Evolutionary conservation across 164 flowering plant species (phyloP).

Genomic region (Piper longum): DNA sequence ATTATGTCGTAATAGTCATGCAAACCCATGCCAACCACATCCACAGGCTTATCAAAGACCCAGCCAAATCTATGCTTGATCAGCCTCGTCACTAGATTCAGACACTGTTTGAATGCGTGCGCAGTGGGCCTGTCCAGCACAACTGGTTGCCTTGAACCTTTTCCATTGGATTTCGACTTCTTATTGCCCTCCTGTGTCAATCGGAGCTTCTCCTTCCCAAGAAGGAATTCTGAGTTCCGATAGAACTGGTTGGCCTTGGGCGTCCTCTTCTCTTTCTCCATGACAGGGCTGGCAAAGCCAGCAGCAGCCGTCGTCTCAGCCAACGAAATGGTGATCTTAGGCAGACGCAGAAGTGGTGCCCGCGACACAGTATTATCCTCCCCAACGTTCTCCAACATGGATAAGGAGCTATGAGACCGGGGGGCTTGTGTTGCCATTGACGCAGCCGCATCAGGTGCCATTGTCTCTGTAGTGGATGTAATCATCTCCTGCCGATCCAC

Average conservation of each 20-base stretch:
- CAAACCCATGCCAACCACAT: constrained; percentile 42
- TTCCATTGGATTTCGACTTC: constrained; percentile 50
- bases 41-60: constrained; percentile 73
- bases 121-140: constrained; percentile 14
- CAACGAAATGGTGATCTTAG: constrained; percentile 40
- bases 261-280: constrained; percentile 80
- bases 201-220: constrained; percentile 58
- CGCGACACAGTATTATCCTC: too few relatives aligned
- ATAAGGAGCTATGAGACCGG: too few relatives aligned
- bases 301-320: constrained; percentile 30
- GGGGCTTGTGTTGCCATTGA: too few relatives aligned
- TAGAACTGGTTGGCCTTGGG: constrained; percentile 79
- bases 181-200: constrained; percentile 58
- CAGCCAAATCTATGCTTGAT: constrained; percentile 78
- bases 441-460: too few relatives aligned
- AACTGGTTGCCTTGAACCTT: constrained; percentile 11
- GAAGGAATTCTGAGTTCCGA: constrained; percentile 60
- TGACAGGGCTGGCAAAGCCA: not conserved
- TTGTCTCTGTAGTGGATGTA: too few relatives aligned
- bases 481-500: too few relatives aligned
- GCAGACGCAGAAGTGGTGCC: constrained; percentile 17
- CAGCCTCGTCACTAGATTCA: constrained; percentile 35
- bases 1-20: constrained; percentile 60
- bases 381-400: too few relatives aligned
- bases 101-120: constrained; percentile 32